Evolutionary conservation across 257 asterid genomes (phyloP).

Genomic region (Przewalskia tangutica): DNA sequence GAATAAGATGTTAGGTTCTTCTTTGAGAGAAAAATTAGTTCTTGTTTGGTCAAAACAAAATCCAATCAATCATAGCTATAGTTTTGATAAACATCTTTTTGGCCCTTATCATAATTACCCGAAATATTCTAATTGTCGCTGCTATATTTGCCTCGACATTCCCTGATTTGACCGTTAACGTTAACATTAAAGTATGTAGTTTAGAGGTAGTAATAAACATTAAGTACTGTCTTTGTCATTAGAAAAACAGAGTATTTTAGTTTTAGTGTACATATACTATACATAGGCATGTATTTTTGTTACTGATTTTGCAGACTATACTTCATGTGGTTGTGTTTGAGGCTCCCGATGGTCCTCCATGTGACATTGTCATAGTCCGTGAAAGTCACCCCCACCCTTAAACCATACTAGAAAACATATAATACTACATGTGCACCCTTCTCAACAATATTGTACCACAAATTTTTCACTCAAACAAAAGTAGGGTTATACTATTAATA

Average conservation of each 20-base stretch:
- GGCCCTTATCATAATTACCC: neutral
- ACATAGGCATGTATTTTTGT: neutral
- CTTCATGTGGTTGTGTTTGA: conserved; percentile 3
- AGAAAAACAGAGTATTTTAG: neutral
- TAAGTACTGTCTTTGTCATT: neutral
- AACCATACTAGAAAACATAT: conserved; percentile 21
- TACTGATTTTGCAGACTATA: neutral
- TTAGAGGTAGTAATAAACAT: neutral
- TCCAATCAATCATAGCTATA: no score
- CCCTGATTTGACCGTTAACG: neutral
- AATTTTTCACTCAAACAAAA: neutral
- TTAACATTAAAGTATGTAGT: neutral
- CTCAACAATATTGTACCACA: neutral
- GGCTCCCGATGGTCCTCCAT: conserved; percentile 25
- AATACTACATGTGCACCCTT: conserved; percentile 43
- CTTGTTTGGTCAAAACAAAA: no score
- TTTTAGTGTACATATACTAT: neutral
- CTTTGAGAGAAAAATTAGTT: neutral
- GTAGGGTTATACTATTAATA: neutral
- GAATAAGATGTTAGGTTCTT: neutral
- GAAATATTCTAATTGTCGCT: neutral
- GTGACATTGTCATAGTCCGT: conserved; percentile 34
- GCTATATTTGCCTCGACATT: neutral
- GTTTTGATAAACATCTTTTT: neutral
- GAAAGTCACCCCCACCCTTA: conserved; percentile 11